Evolutionary conservation across 352 stramenopile genomes (phyloP), one percentile per base, ranked within the genome.

Genomic region (Globisporangium orthogonon): DNA sequence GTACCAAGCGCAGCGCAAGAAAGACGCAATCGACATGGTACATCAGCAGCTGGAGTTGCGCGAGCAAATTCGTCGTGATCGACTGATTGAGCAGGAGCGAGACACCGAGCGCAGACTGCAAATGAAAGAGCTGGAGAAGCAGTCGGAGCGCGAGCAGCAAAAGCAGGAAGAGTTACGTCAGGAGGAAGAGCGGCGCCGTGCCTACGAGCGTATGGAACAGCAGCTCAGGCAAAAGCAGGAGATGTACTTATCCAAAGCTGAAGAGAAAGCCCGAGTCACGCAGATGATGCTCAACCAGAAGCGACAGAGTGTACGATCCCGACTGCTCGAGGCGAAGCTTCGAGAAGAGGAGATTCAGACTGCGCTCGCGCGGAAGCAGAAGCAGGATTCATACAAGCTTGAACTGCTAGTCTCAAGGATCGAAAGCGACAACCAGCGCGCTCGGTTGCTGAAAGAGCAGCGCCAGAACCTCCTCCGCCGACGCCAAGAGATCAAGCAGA

Each of bases 281-380:
- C 60, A 84, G 13, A 64, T 70, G 48, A 69, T 89, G 35, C 75
- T 85, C 45, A 62, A 76, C 0, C 63, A 87, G 18, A 88, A 89
- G 54, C 63, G 70, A 41, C 72, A 75, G 2, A 60, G 74, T 0
- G 56, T 88, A 3, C 70, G 76, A 23, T 65, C 69, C 9, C 62
- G 78, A 1, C 66, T 91, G 6, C 71, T 87, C 35, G 84, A 94
- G 15, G 84, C 82, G 0, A 86, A 89, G 48, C 52, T 94, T 17
- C 78, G 84, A 0, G 84, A 91, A 51, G 84, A 94, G 62, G 82
- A 89, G 50, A 91, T 92, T 54, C 69, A 91, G 44, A 65, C 66
- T 0, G 74, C 84, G 1, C 66, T 90, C 0, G 60, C 60, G 15
- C 73, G 78, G 0, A 84, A 81, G 53, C 70, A 86, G 33, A 84